These are phyloP conservation scores for Chlorella sorokiniana DNA, from an alignment of 139 green algal species.

Conservation along the genomic window DNA sequence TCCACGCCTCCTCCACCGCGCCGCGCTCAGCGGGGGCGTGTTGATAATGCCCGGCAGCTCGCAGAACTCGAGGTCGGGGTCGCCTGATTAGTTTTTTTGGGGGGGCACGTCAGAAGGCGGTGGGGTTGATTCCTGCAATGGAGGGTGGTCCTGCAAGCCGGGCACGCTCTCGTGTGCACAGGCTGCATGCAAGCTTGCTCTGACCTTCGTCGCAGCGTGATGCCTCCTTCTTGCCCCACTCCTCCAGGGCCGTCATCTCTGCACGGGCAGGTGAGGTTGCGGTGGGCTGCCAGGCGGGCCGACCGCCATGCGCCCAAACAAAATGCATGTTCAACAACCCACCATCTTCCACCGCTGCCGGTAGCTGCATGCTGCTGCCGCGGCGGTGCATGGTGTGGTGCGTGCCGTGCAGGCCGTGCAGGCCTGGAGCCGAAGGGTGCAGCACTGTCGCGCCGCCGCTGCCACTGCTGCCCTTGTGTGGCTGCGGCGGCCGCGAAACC, in stretches of 20 bases:
- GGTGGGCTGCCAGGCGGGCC: neutral
- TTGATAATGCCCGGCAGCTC: slow-evolving; percentile 40
- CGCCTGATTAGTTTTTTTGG: slow-evolving; percentile 10
- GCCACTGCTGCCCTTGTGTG: neutral
- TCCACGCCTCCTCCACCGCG: slow-evolving; percentile 45
- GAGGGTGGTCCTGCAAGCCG: neutral
- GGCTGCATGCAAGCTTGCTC: neutral
- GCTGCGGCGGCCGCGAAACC: neutral
- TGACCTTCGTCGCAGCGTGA: slow-evolving; percentile 16
- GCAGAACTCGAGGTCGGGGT: slow-evolving; percentile 78
- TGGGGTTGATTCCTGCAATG: slow-evolving; percentile 49
- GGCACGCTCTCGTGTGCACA: neutral
- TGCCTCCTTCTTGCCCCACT: slow-evolving; percentile 38
- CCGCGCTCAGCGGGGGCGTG: slow-evolving; percentile 32
- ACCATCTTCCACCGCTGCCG: neutral
- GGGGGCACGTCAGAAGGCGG: neutral
- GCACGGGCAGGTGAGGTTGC: neutral
- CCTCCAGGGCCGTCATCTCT: slow-evolving; percentile 4
- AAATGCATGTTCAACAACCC: neutral
- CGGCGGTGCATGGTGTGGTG: slow-evolving; percentile 17
- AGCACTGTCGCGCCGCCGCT: slow-evolving; percentile 1
- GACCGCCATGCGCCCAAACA: neutral
- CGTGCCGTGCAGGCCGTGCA: neutral
- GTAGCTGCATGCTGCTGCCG: neutral
- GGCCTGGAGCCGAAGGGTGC: neutral